Evolutionary conservation across 2,329 filamentous ascomycete genomes (phyloP).

Genomic region (Diaporthe citriasiana): DNA sequence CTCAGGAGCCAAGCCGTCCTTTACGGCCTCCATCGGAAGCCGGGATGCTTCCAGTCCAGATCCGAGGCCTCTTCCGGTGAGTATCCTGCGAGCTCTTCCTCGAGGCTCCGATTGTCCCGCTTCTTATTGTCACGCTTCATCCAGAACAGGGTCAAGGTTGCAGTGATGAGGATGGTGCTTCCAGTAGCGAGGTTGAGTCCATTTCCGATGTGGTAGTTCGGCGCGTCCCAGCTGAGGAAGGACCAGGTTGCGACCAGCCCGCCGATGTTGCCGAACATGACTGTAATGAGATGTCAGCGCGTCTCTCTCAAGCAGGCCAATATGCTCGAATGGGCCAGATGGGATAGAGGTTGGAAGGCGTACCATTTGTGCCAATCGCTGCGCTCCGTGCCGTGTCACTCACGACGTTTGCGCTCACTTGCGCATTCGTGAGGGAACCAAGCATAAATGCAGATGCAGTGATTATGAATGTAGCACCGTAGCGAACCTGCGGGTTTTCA

Average conservation of each 20-base stretch:
- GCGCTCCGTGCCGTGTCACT: slow-evolving; percentile 78
- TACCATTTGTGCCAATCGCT: slow-evolving; percentile 71
- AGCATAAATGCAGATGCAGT: slow-evolving; percentile 74
- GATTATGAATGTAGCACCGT: slow-evolving; percentile 79
- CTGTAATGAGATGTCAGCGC: slow-evolving; percentile 45
- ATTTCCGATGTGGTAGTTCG: slow-evolving; percentile 79
- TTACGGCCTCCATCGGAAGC: slow-evolving; percentile 68
- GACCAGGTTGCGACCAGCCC: slow-evolving; percentile 77
- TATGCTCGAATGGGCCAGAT: neutral
- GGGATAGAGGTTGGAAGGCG: neutral
- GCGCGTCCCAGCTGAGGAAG: slow-evolving; percentile 73
- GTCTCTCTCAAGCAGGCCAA: too few relatives aligned
- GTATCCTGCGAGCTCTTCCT: slow-evolving; percentile 66
- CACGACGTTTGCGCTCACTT: slow-evolving; percentile 78
- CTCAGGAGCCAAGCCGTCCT: neutral
- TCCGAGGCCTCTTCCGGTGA: slow-evolving; percentile 67
- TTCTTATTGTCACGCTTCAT: slow-evolving; percentile 73
- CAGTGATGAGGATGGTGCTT: slow-evolving; percentile 64
- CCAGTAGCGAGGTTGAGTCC: slow-evolving; percentile 75
- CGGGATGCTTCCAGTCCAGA: slow-evolving; percentile 77
- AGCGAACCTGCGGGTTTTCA: slow-evolving; percentile 66
- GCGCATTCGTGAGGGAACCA: slow-evolving; percentile 76
- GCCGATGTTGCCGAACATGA: slow-evolving; percentile 82
- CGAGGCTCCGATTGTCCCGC: slow-evolving; percentile 61
- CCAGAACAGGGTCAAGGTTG: slow-evolving; percentile 66